Conservation (phyloP, 441 rosid genomes). For the Erodium moschatum region DNA sequence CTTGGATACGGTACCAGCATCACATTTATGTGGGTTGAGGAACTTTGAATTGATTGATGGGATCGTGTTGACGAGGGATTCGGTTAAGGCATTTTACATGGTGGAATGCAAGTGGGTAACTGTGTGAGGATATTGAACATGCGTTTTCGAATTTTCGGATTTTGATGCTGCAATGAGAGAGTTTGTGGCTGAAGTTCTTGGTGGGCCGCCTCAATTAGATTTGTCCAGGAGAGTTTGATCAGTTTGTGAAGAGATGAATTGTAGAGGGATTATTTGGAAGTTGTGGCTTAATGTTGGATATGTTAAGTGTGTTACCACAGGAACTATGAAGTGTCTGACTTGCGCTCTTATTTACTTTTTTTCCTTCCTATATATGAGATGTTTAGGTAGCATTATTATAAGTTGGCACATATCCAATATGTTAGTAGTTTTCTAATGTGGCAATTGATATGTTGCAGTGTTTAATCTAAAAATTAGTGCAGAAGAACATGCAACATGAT, state of each 20-base stretch:
- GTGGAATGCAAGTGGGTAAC: slow-evolving; percentile 40
- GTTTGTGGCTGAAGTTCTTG: slow-evolving; percentile 30
- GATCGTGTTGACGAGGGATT: slow-evolving; percentile 32
- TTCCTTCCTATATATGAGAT: not conserved
- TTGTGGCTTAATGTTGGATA: slow-evolving; percentile 39
- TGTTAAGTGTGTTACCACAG: slow-evolving; percentile 38
- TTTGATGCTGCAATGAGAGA: slow-evolving; percentile 29
- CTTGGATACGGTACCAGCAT: slow-evolving; percentile 30
- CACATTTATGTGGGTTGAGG: slow-evolving; percentile 43
- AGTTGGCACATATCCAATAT: too few species aligned
- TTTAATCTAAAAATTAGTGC: not conserved
- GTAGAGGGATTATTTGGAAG: slow-evolving; percentile 37
- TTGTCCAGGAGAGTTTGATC: slow-evolving; percentile 28
- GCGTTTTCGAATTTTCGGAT: slow-evolving; percentile 27
- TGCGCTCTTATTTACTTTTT: not conserved
- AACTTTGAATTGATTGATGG: slow-evolving; percentile 30
- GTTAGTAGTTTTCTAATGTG: not conserved
- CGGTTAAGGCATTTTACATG: slow-evolving; percentile 21
- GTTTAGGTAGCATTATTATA: not conserved
- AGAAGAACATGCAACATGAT: not conserved
- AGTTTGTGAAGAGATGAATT: slow-evolving; percentile 27
- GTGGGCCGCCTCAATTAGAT: slow-evolving; percentile 31
- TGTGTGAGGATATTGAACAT: slow-evolving; percentile 33
- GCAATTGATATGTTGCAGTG: not conserved
- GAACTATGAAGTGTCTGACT: slow-evolving; percentile 30